Conservation (phyloP, 2,329 filamentous ascomycete species). For the Blastomyces gilchristii region DNA sequence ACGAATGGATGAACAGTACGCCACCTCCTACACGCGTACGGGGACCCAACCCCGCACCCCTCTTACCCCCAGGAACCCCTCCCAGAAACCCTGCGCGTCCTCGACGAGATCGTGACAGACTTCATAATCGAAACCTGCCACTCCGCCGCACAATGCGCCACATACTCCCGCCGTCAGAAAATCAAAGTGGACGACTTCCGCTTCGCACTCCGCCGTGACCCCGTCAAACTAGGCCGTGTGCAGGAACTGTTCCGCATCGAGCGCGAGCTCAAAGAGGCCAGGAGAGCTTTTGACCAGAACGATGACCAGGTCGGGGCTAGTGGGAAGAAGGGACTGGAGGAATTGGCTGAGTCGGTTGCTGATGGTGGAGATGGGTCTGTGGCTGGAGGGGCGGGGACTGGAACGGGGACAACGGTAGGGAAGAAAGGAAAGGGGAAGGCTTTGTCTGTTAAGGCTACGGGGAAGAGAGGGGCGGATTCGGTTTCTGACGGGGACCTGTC, state of each 20-base stretch:
- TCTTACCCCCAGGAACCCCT: conserved; percentile 71
- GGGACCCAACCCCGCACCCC: conserved; percentile 33
- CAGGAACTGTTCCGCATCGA: conserved; percentile 84
- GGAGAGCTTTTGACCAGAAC: conserved; percentile 48
- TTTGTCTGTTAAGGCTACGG: conserved; percentile 17
- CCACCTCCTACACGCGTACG: conserved; percentile 36
- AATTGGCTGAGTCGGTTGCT: conserved; percentile 12
- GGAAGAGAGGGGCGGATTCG: conserved; percentile 17
- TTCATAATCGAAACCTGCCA: conserved; percentile 93
- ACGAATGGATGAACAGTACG: conserved; percentile 23
- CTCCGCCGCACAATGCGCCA: conserved; percentile 73
- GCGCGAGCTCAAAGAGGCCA: conserved; percentile 69
- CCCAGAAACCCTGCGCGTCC: conserved; percentile 69
- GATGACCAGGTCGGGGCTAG: conserved; percentile 34
- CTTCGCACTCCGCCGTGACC: conserved; percentile 80
- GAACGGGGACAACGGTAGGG: conserved; percentile 9
- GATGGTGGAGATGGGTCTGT: conserved; percentile 19
- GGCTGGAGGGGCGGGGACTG: conserved; percentile 9
- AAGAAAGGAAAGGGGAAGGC: conserved; percentile 31
- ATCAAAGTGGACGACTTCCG: conserved; percentile 98
- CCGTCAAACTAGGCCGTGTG: conserved; percentile 75
- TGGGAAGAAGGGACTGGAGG: conserved; percentile 27
- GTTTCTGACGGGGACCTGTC: conserved; percentile 5
- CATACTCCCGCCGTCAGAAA: conserved; percentile 82
- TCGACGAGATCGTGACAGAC: conserved; percentile 94